Evolutionary conservation across 139 green algal genomes (phyloP).

Genomic region (Coelastrella sp.): DNA sequence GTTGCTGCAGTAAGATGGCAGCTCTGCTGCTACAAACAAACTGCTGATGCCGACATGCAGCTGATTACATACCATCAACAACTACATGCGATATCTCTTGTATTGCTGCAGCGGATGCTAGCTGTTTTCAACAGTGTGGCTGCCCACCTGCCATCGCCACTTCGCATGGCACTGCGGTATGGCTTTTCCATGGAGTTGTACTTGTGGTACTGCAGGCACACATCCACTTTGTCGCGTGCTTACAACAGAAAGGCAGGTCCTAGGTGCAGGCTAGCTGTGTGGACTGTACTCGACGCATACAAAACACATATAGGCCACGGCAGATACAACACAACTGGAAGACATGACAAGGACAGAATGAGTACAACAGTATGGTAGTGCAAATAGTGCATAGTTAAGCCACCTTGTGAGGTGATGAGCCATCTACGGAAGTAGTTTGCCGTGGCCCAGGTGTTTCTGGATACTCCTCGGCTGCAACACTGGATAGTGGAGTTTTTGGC

Average conservation of each 20-base stretch:
- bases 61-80: too few relatives aligned
- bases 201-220: constrained; percentile 16
- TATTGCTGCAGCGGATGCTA: background rate
- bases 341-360: too few relatives aligned
- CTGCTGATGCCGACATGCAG: too few relatives aligned
- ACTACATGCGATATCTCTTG: background rate
- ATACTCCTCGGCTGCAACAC: background rate
- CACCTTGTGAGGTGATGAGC: background rate
- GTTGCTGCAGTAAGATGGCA: too few relatives aligned
- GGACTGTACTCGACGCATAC: too few relatives aligned
- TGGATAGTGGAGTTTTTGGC: background rate
- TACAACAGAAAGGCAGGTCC: too few relatives aligned
- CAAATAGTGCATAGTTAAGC: background rate
- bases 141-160: background rate
- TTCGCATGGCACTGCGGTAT: constrained; percentile 17
- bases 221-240: too few relatives aligned
- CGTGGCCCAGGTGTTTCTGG: background rate
- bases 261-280: too few relatives aligned
- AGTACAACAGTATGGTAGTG: too few relatives aligned
- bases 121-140: background rate
- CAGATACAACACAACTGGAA: too few relatives aligned
- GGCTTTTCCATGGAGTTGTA: constrained; percentile 41
- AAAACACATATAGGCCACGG: too few relatives aligned
- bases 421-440: background rate
- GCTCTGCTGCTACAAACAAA: too few relatives aligned